A percentile compares a stretch with the other conserved stretches of the same genome.
These are phyloP conservation scores for Suillus occidentalis DNA, from an alignment of 768 basidiomycete genomes.

Conservation along the genomic window DNA sequence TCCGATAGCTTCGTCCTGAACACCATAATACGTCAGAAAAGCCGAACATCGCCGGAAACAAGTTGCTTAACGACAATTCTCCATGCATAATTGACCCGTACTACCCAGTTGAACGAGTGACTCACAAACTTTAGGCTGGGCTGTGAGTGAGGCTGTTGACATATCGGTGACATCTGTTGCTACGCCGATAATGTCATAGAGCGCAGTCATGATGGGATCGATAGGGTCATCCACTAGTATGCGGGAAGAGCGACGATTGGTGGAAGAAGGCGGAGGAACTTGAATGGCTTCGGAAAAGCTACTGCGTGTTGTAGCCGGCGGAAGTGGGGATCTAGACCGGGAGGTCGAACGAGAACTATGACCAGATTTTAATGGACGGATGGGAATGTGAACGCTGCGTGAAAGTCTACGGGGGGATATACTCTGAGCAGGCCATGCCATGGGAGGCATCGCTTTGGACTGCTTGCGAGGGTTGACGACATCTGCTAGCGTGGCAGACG, in stretches of 20 bases:
- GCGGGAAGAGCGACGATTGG: constrained; percentile 76
- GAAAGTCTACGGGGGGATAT: constrained; percentile 78
- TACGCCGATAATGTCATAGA: constrained; percentile 90
- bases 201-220: constrained; percentile 85
- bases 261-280: constrained; percentile 38
- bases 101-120: constrained; percentile 85
- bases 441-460: constrained; percentile 45
- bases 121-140: constrained; percentile 82
- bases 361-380: constrained; percentile 64
- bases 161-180: constrained; percentile 94
- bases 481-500: too few relatives aligned
- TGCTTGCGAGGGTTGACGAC: constrained; percentile 66
- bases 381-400: constrained; percentile 76
- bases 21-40: constrained; percentile 17
- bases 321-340: constrained; percentile 90
- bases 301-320: constrained; percentile 61
- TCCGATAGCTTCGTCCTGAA: constrained; percentile 80
- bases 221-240: constrained; percentile 83
- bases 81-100: too few relatives aligned
- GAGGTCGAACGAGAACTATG: constrained; percentile 93
- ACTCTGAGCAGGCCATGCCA: constrained; percentile 57
- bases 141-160: constrained; percentile 81
- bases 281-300: constrained; percentile 65
- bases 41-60: constrained; percentile 7
- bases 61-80: too few relatives aligned